phyloP scores from a whole-genome alignment of 2,329 filamentous ascomycete species.

The Aspergillus nomiae region DNA sequence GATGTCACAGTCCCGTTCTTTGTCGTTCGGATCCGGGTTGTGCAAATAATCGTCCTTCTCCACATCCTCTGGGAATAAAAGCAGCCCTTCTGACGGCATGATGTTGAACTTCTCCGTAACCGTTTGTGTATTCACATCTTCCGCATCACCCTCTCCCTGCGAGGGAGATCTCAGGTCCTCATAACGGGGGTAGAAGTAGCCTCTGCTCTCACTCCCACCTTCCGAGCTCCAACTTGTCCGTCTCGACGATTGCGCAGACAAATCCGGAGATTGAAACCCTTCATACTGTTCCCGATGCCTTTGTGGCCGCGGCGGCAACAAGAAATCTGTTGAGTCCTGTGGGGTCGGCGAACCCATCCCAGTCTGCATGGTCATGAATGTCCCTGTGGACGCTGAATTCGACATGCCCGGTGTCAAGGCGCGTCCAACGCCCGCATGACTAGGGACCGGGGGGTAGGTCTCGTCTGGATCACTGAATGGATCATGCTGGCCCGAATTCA shows the following conservation, averaged over 20 bases:
- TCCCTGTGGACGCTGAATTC: conserved; percentile 27
- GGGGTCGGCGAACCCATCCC: conserved; percentile 50
- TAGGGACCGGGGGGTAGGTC: conserved; percentile 23
- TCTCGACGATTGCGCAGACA: conserved; percentile 58
- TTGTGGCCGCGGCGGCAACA: conserved; percentile 47
- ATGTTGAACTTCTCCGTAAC: conserved; percentile 76
- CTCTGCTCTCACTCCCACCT: conserved; percentile 54
- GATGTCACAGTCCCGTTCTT: conserved; percentile 63
- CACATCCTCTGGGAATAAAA: conserved; percentile 71
- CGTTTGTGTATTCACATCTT: conserved; percentile 69
- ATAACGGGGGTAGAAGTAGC: conserved; percentile 57
- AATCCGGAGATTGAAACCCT: conserved; percentile 49
- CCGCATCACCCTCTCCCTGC: conserved; percentile 64
- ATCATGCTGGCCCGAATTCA: conserved; percentile 64
- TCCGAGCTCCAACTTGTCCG: conserved; percentile 69
- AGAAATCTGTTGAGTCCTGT: conserved; percentile 44
- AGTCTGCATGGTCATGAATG: conserved; percentile 41
- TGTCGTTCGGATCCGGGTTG: conserved; percentile 68
- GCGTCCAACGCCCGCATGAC: conserved; percentile 25
- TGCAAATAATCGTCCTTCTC: conserved; percentile 74
- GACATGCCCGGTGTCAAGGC: conserved; percentile 22
- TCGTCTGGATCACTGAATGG: conserved; percentile 44
- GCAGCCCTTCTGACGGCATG: conserved; percentile 64
- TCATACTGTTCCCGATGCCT: conserved; percentile 57
- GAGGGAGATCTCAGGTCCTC: conserved; percentile 63